Evolutionary conservation across 345 rosid genomes (phyloP).

Genomic region (Eucalyptus regnans): DNA sequence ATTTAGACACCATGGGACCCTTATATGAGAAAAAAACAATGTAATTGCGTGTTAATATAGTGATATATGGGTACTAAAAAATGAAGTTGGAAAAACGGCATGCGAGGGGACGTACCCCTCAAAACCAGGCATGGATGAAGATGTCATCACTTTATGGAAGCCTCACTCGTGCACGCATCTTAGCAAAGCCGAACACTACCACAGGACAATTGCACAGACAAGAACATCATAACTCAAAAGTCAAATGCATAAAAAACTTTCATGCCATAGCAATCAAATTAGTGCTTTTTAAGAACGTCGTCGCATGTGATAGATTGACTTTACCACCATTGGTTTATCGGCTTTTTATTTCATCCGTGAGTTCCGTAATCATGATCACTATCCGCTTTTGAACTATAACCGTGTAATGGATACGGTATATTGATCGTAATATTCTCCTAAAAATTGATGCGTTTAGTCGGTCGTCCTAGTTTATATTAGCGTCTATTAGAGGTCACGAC

Average conservation of each 20-base stretch:
- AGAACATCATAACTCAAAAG: not conserved
- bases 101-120: not conserved
- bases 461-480: not conserved
- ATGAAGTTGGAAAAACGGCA: not conserved
- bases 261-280: not conserved
- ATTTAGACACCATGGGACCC: not conserved
- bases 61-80: not conserved
- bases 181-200: not conserved
- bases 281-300: not conserved
- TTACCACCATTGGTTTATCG: too few relatives aligned
- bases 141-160: not conserved
- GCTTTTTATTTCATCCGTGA: too few relatives aligned
- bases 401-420: not conserved
- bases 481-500: too few relatives aligned
- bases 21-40: not conserved
- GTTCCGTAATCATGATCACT: too few relatives aligned
- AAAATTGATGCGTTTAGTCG: not conserved
- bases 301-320: not conserved
- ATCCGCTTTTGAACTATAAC: too few relatives aligned
- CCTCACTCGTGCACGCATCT: not conserved
- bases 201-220: not conserved
- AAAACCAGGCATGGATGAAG: not conserved
- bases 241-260: not conserved
- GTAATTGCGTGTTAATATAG: not conserved
- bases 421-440: not conserved